Percentiles rank a stretch among this genome's conserved stretches.
Evolutionary conservation across 1,139 yeast species (phyloP).

Genomic region (Scheffersomyces insectosa): DNA sequence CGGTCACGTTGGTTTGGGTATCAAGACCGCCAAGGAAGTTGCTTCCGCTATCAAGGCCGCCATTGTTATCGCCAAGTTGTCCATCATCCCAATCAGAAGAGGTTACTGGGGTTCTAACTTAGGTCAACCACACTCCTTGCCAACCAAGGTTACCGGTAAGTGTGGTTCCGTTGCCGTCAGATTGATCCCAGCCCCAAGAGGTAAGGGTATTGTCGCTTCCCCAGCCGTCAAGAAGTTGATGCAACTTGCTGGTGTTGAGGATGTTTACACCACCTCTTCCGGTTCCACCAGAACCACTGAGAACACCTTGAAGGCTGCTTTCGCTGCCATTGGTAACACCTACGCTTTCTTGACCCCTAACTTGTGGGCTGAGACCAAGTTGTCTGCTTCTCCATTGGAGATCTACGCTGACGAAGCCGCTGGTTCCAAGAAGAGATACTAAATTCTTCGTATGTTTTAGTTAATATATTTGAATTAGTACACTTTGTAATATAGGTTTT

Average conservation of each 20-base stretch:
- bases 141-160: conserved; percentile 98
- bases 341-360: conserved; percentile 99
- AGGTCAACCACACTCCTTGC: conserved; percentile 99
- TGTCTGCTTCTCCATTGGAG: conserved; percentile 92
- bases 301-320: conserved; percentile 99
- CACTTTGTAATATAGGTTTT: neutral
- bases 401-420: conserved; percentile 84
- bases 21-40: conserved; percentile 99
- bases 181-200: conserved; percentile 99
- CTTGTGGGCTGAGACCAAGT: conserved; percentile 90
- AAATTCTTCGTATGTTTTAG: conserved; percentile 18
- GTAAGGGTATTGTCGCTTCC: conserved; percentile 99
- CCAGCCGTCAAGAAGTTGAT: conserved; percentile 99
- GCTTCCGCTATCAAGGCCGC: conserved; percentile 99
- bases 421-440: conserved; percentile 74
- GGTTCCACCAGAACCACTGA: conserved; percentile 99
- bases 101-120: conserved; percentile 99
- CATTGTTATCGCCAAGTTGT: conserved; percentile 97
- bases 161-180: conserved; percentile 99
- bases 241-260: conserved; percentile 99
- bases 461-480: neutral
- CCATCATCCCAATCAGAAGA: conserved; percentile 99
- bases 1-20: conserved; percentile 99
- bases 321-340: conserved; percentile 99
- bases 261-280: conserved; percentile 96